These are phyloP conservation scores for Aspergillus luchuensis DNA, from an alignment of 2,329 filamentous ascomycete species.

Conservation along the genomic window DNA sequence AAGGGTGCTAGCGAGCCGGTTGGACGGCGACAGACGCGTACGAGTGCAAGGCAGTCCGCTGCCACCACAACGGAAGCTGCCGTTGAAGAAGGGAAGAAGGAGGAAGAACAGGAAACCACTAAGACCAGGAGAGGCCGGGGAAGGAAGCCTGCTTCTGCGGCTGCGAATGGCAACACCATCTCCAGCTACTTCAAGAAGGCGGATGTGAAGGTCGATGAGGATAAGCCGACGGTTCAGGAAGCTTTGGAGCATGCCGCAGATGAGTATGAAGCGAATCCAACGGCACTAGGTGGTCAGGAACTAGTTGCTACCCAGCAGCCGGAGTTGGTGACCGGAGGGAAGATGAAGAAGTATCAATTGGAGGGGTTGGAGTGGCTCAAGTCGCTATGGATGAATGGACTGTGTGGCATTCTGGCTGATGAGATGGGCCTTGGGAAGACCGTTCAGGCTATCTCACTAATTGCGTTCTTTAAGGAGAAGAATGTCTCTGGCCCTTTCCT, in stretches of 20 bases:
- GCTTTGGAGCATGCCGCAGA: constrained; percentile 61
- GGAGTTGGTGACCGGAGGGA: constrained; percentile 78
- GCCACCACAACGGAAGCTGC: constrained; percentile 16
- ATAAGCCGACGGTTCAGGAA: constrained; percentile 57
- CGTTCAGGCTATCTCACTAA: constrained; percentile 83
- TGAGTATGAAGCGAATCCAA: constrained; percentile 59
- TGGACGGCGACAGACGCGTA: constrained; percentile 37
- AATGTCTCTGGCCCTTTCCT: constrained; percentile 87
- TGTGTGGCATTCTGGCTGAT: constrained; percentile 88
- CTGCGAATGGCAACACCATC: constrained; percentile 48
- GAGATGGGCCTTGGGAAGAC: constrained; percentile 96
- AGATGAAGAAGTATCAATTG: constrained; percentile 91
- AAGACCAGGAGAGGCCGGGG: constrained; percentile 32
- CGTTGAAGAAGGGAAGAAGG: constrained; percentile 17
- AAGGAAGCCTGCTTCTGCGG: constrained; percentile 28
- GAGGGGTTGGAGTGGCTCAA: constrained; percentile 94
- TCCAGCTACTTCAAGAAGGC: constrained; percentile 64
- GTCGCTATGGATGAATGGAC: constrained; percentile 79
- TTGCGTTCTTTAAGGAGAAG: constrained; percentile 84
- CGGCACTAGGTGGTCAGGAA: constrained; percentile 66
- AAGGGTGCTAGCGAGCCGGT: constrained; percentile 24
- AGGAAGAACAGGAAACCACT: constrained; percentile 19
- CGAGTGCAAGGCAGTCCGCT: constrained; percentile 25
- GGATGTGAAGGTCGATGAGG: constrained; percentile 56
- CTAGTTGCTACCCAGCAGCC: constrained; percentile 84